phyloP scores from a whole-genome alignment of 495 filamentous ascomycete species.

The Penicillium herquei region DNA sequence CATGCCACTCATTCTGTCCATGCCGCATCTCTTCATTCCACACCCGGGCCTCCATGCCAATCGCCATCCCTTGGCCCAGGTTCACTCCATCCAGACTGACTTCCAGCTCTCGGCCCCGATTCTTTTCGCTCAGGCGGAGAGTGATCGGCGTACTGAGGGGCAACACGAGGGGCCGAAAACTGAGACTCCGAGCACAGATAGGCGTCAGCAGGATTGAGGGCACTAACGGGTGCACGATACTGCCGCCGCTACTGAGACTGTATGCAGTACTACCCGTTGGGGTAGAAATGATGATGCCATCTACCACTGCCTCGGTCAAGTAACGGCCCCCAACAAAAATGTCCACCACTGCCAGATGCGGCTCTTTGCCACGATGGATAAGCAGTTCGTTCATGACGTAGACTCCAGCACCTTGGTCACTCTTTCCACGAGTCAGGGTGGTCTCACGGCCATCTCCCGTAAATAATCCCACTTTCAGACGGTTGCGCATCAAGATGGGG shows the following conservation, averaged over 20 bases:
- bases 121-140: conserved; percentile 75
- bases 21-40: conserved; percentile 73
- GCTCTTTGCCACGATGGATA: conserved; percentile 83
- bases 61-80: conserved; percentile 63
- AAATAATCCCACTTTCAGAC: conserved; percentile 80
- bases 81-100: conserved; percentile 86
- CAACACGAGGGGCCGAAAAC: conserved; percentile 86
- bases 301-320: conserved; percentile 87
- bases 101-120: conserved; percentile 79
- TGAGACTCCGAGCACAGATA: conserved; percentile 88
- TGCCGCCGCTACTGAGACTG: conserved; percentile 86
- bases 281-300: conserved; percentile 91
- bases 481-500: conserved; percentile 79
- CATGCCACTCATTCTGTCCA: conserved; percentile 61
- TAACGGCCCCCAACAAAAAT: conserved; percentile 82
- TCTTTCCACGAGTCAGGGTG: conserved; percentile 41
- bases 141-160: conserved; percentile 84
- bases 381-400: conserved; percentile 96
- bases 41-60: conserved; percentile 86
- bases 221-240: conserved; percentile 91
- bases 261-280: conserved; percentile 96
- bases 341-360: conserved; percentile 87
- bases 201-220: conserved; percentile 84
- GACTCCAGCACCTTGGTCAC: conserved; percentile 45
- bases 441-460: conserved; percentile 53